Percentiles rank a stretch among this genome's conserved stretches.
Conservation (phyloP, 2,329 filamentous ascomycete genomes). For the Remersonia thermophila region DNA sequence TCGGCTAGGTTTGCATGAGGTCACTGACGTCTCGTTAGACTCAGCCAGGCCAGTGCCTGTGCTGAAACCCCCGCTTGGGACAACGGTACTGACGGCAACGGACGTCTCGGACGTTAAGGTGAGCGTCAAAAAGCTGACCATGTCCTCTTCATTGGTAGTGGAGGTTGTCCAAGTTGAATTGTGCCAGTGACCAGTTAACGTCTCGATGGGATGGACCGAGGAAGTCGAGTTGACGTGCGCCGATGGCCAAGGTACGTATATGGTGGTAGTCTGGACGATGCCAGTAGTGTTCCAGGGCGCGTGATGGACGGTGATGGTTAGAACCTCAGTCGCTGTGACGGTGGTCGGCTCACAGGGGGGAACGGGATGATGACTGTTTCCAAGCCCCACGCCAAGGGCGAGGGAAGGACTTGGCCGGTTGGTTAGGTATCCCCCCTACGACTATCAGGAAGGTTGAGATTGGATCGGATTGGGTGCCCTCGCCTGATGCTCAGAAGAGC, state of each 20-base stretch:
- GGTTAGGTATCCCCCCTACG: background rate
- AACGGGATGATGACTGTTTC: background rate
- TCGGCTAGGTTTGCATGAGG: slow-evolving; percentile 6
- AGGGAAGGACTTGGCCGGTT: slow-evolving; percentile 4
- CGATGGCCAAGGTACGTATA: too few species aligned
- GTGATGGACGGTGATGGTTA: slow-evolving; percentile 5
- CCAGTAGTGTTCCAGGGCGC: too few species aligned
- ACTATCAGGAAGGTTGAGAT: background rate
- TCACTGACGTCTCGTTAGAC: background rate
- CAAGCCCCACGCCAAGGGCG: slow-evolving; percentile 1
- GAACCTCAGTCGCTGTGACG: slow-evolving; percentile 4
- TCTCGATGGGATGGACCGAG: too few species aligned
- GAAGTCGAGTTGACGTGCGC: too few species aligned
- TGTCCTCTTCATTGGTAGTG: too few species aligned
- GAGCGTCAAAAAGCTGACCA: background rate
- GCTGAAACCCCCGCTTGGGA: background rate
- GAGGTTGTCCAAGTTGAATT: too few species aligned
- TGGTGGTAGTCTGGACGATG: too few species aligned
- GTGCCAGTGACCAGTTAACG: too few species aligned
- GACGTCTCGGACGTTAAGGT: background rate
- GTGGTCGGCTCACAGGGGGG: slow-evolving; percentile 1
- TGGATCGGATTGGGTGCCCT: background rate
- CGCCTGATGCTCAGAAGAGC: slow-evolving; percentile 10
- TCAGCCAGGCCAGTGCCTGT: background rate
- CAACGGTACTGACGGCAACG: background rate